Evolutionary conservation across 192 early-diverging fungal species (phyloP).

Genomic region (Gonapodya sp.): DNA sequence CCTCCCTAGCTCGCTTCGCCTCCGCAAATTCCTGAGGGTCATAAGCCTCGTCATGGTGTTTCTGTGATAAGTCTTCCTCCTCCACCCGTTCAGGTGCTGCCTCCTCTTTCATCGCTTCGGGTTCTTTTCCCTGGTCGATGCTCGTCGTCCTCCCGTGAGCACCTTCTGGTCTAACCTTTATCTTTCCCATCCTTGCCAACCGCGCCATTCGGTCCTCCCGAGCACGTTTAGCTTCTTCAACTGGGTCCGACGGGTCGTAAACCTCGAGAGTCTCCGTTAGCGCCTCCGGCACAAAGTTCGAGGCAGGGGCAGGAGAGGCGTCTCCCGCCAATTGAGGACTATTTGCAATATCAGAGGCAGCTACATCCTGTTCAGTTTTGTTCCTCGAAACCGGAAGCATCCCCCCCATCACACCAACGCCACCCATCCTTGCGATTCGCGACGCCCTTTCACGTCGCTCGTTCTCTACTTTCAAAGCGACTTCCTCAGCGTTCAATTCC

Average conservation of each 20-base stretch:
- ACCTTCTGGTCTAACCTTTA: neutral
- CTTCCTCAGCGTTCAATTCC: too few species aligned
- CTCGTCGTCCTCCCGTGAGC: neutral
- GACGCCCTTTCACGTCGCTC: neutral
- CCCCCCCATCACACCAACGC: neutral
- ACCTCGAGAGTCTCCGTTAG: neutral
- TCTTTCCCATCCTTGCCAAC: neutral
- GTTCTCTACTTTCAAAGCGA: too few species aligned
- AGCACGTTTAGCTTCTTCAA: neutral
- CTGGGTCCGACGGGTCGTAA: neutral
- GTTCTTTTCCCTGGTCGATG: neutral
- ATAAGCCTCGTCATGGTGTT: too few species aligned
- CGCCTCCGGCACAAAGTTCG: neutral
- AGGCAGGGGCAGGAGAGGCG: neutral
- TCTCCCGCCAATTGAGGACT: neutral
- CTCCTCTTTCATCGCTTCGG: neutral
- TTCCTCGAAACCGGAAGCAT: neutral
- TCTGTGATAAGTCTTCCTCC: neutral
- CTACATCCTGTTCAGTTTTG: neutral
- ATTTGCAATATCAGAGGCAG: neutral
- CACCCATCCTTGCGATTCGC: neutral
- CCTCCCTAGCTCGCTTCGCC: neutral
- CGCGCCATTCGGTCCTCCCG: neutral
- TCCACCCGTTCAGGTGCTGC: neutral
- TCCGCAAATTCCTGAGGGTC: neutral